Evolutionary conservation across 805 yeast species (phyloP), one percentile per base, ranked within the genome.

Genomic region (Monosporozyma aerobia): DNA sequence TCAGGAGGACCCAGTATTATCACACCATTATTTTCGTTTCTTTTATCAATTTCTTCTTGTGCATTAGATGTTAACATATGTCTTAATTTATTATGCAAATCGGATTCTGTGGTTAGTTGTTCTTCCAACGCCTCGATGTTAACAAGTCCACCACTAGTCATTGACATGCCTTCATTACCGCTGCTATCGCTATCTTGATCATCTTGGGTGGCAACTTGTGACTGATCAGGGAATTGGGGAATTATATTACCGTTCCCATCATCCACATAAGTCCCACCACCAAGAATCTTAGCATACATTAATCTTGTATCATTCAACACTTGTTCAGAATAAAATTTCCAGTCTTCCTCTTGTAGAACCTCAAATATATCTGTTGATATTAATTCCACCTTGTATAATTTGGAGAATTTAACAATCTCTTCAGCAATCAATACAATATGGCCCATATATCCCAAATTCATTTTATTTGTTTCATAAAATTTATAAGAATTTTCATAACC

Each of bases 401-500:
- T 64, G 3, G 75, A 72, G 67, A 92, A 92, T 67, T 92, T 92
- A 48, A 90, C 96, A 51, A 92, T 89, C 67, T 92, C 99, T 65
- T 92, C 98, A 51, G 96, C 90, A 51, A 92, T 87, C 51, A 92
- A 73, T 5, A 95, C 89, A 58, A 92, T 72, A 65, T 92, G 98
- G 19, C 99, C 99, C 88, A 90, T 89, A 65, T 87, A 92, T 0
- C 98, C 99, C 35, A 90, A 77, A 51, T 95, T 76, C 37, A 87
- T 77, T 2, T 81, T 80, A 14, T 75, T 74, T 53, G 71, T 70
- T 59, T 76, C 78, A 67, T 86, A 87, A 62, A 81, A 78, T 44
- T 76, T 77, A 53, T 79, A 77, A 54, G 87, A 83, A 39, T 69
- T 70, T 53, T 71, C 68, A 59, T 85, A 85, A 7, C 90, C 90